Percentiles rank a stretch among this genome's conserved stretches.
phyloP scores from a whole-genome alignment of 2,329 filamentous ascomycete genomes.

The Pestalotiopsis sp. region DNA sequence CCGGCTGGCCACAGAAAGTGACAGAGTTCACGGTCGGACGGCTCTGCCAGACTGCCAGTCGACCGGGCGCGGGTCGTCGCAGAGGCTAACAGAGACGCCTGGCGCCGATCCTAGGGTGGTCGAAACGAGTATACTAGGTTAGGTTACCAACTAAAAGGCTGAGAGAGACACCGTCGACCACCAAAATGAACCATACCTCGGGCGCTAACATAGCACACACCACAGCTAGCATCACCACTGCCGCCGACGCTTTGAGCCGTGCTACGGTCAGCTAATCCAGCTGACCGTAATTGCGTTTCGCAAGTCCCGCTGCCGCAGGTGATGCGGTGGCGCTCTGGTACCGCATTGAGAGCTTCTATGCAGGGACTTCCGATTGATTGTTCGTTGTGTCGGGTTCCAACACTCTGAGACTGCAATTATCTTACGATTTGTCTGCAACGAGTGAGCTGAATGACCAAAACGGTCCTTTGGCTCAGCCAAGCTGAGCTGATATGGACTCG shows the following conservation, averaged over 20 bases:
- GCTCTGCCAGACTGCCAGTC: neutral
- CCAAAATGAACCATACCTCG: neutral
- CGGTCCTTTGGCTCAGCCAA: neutral
- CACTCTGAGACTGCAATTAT: neutral
- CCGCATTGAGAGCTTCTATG: neutral
- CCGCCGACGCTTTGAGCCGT: neutral
- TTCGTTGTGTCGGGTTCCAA: neutral
- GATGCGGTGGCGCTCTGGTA: slow-evolving; percentile 1
- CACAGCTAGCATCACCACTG: neutral
- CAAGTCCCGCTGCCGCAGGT: neutral
- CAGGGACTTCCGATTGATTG: neutral
- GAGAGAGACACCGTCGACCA: neutral
- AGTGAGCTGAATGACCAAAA: neutral
- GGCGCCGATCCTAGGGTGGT: neutral
- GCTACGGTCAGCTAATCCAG: neutral
- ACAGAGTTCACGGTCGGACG: neutral
- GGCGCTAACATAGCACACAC: neutral
- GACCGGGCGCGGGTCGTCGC: neutral
- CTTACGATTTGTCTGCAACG: neutral
- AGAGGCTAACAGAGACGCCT: neutral
- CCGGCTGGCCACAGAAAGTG: neutral
- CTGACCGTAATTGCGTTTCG: neutral
- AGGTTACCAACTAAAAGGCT: neutral
- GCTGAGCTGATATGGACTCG: neutral
- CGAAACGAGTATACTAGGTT: neutral